Conservation (phyloP, 2,329 filamentous ascomycete genomes). For the Phyllosticta ampelicida region DNA sequence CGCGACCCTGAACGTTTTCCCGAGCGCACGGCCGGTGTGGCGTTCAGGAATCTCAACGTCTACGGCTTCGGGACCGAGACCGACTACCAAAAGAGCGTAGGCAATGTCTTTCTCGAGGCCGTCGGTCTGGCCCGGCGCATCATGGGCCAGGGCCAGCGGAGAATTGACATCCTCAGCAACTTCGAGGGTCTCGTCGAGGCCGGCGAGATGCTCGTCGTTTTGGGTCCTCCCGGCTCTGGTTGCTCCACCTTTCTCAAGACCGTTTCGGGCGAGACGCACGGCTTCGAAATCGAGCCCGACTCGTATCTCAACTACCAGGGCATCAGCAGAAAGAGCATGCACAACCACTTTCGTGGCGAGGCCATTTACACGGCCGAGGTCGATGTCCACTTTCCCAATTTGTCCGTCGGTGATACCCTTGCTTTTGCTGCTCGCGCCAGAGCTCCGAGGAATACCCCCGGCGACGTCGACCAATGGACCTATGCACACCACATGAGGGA, state of each 20-base stretch:
- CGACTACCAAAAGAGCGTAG: constrained; percentile 42
- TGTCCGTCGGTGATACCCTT: constrained; percentile 66
- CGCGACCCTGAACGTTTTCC: constrained; percentile 32
- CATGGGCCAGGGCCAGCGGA: constrained; percentile 22
- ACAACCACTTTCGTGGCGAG: constrained; percentile 64
- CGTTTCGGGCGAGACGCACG: constrained; percentile 69
- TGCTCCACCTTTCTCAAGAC: constrained; percentile 78
- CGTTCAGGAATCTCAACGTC: constrained; percentile 38
- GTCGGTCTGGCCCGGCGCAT: constrained; percentile 28
- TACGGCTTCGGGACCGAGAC: constrained; percentile 39
- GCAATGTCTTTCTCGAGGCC: constrained; percentile 35
- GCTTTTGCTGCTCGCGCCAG: constrained; percentile 64
- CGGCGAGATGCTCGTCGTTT: constrained; percentile 62
- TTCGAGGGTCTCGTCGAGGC: constrained; percentile 57
- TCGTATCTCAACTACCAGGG: constrained; percentile 75
- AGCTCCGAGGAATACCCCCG: constrained; percentile 48
- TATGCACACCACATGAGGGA: constrained; percentile 54
- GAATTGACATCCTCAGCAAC: constrained; percentile 54
- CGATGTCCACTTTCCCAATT: constrained; percentile 66
- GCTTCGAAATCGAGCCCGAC: constrained; percentile 57
- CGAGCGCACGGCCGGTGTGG: constrained; percentile 35
- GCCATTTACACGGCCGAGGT: constrained; percentile 77
- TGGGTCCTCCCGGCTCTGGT: constrained; percentile 55
- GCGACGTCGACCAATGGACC: constrained; percentile 41
- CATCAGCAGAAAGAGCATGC: constrained; percentile 60